Percentiles rank a stretch among this genome's conserved stretches.
Conservation (phyloP, 148 eudicot species). For the Gaultheria prostrata region DNA sequence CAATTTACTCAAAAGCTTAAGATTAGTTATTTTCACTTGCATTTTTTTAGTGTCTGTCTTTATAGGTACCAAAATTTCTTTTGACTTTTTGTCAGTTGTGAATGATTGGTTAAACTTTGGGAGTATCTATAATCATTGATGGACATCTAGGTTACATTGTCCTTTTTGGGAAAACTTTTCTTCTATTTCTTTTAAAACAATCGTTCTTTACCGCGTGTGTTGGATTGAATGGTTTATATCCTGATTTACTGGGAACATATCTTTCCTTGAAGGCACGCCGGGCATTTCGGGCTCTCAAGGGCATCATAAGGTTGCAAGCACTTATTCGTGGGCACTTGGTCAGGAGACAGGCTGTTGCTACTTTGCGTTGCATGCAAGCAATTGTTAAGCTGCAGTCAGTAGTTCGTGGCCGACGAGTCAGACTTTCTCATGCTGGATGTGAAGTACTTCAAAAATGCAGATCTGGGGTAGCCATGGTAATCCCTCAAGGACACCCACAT, state of each 20-base stretch:
- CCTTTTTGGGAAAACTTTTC: background rate
- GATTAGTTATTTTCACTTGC: background rate
- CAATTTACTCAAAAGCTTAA: background rate
- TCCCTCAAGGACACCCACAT: background rate
- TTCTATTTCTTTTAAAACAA: background rate
- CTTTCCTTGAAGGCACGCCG: slow-evolving; percentile 49
- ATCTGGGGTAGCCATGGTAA: slow-evolving; percentile 30
- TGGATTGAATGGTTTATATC: background rate
- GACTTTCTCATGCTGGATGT: slow-evolving; percentile 37
- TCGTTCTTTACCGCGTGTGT: no score
- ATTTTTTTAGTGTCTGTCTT: background rate
- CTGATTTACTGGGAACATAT: background rate
- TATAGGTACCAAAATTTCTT: background rate
- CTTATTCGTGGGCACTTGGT: slow-evolving; percentile 70
- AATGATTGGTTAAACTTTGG: background rate
- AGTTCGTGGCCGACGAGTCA: slow-evolving; percentile 47
- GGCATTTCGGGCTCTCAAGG: slow-evolving; percentile 56
- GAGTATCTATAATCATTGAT: background rate
- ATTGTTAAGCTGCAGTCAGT: slow-evolving; percentile 52
- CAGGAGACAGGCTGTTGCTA: slow-evolving; percentile 67
- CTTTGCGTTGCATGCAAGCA: slow-evolving; percentile 57
- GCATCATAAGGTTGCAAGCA: slow-evolving; percentile 73
- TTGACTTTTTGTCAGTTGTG: background rate
- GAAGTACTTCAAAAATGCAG: slow-evolving; percentile 26
- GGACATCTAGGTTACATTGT: background rate